Conservation (phyloP, 768 basidiomycete species). For the Gloeostereum incarnatum region DNA sequence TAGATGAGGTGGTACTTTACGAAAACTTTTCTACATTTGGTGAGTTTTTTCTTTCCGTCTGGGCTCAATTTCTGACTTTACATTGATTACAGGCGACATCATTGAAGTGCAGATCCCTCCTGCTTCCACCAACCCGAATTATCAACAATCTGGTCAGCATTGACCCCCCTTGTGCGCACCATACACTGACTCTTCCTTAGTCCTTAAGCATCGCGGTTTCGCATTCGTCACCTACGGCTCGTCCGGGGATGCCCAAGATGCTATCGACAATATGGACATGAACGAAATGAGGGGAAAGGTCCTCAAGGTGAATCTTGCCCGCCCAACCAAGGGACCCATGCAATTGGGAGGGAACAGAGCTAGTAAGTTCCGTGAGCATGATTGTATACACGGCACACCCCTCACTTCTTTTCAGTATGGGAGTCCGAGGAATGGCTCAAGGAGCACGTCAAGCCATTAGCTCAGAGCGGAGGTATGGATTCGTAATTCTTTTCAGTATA, state of each 20-base stretch:
- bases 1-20: constrained; percentile 70
- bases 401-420: constrained; percentile 56
- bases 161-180: constrained; percentile 3
- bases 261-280: constrained; percentile 98
- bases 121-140: constrained; percentile 59
- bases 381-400: neutral
- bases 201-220: constrained; percentile 85
- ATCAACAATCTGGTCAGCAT: constrained; percentile 43
- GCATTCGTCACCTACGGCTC: constrained; percentile 86
- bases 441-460: constrained; percentile 70
- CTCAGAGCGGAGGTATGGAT: constrained; percentile 59
- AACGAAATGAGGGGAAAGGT: constrained; percentile 77
- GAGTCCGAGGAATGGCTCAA: constrained; percentile 92
- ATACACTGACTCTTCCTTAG: constrained; percentile 22
- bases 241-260: constrained; percentile 82
- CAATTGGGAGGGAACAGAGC: constrained; percentile 66
- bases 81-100: constrained; percentile 60
- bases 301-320: constrained; percentile 77
- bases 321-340: constrained; percentile 65
- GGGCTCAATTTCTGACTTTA: neutral
- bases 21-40: constrained; percentile 86
- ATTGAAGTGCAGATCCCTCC: constrained; percentile 86
- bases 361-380: constrained; percentile 53
- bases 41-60: constrained; percentile 16
- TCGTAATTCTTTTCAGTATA: neutral